Conservation (phyloP, 2,329 filamentous ascomycete genomes). For the Sarocladiaceae sp. region DNA sequence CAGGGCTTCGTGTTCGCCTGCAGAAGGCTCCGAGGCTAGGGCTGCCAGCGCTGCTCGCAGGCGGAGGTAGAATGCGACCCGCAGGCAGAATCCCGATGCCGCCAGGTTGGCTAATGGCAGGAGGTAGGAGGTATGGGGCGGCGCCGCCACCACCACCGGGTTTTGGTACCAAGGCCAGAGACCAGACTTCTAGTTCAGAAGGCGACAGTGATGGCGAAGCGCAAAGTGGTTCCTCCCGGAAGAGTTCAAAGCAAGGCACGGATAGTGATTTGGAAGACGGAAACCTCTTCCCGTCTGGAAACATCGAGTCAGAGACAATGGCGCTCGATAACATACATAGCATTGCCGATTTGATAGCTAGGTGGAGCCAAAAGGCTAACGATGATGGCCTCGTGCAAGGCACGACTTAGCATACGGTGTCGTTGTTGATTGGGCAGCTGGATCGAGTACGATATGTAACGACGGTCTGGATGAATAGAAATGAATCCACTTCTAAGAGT, state of each 20-base stretch:
- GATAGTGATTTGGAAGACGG: neutral
- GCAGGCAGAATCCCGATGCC: too few relatives aligned
- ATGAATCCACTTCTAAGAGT: too few relatives aligned
- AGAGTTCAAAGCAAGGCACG: neutral
- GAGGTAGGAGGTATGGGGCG: neutral
- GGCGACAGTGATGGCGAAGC: neutral
- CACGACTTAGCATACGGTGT: too few relatives aligned
- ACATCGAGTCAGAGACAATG: neutral
- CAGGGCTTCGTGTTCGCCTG: neutral
- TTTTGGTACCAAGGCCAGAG: neutral
- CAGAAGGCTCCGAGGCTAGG: neutral
- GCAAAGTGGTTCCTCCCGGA: too few relatives aligned
- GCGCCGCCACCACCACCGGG: neutral
- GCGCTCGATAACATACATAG: neutral
- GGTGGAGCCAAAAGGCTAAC: slow-evolving; percentile 11
- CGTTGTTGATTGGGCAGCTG: too few relatives aligned
- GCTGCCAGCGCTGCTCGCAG: neutral
- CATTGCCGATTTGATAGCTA: neutral
- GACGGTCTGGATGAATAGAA: too few relatives aligned
- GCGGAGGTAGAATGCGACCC: too few relatives aligned
- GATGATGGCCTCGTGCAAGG: too few relatives aligned
- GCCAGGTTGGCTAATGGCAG: too few relatives aligned
- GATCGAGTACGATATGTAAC: too few relatives aligned
- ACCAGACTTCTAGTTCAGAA: neutral
- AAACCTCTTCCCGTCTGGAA: neutral